phyloP scores from a whole-genome alignment of 2,329 filamentous ascomycete genomes.

The Monilinia aucupariae region DNA sequence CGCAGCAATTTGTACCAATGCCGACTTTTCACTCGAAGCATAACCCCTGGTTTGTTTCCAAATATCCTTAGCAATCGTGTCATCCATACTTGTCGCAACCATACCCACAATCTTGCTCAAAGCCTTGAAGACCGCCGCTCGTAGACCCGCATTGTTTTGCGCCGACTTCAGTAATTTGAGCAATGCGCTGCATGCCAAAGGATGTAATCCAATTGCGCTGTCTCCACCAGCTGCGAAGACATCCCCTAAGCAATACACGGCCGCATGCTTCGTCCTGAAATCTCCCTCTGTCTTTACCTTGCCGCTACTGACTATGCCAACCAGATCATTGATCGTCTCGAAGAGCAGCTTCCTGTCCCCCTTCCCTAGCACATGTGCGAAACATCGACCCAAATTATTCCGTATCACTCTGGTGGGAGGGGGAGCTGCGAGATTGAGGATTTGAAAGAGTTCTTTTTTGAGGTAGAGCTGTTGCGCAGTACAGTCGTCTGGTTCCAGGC shows the following conservation, averaged over 20 bases:
- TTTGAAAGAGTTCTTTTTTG: slow-evolving; percentile 90
- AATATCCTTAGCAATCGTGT: slow-evolving; percentile 76
- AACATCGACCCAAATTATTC: slow-evolving; percentile 80
- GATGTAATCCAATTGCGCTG: slow-evolving; percentile 79
- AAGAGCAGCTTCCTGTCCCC: slow-evolving; percentile 90
- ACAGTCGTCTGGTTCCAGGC: slow-evolving; percentile 70
- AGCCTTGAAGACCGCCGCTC: slow-evolving; percentile 70
- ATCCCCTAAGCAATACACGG: slow-evolving; percentile 78
- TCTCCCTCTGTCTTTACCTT: slow-evolving; percentile 75
- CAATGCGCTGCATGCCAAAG: slow-evolving; percentile 64
- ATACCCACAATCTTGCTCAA: slow-evolving; percentile 72
- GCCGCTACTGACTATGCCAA: slow-evolving; percentile 63
- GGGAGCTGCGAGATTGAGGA: slow-evolving; percentile 76
- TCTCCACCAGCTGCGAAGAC: slow-evolving; percentile 90
- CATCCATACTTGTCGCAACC: slow-evolving; percentile 73
- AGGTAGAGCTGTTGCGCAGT: slow-evolving; percentile 85
- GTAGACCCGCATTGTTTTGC: slow-evolving; percentile 72
- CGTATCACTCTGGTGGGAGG: slow-evolving; percentile 82
- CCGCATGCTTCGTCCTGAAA: slow-evolving; percentile 75
- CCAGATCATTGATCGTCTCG: slow-evolving; percentile 87
- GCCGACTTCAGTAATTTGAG: slow-evolving; percentile 76
- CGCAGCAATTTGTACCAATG: slow-evolving; percentile 70
- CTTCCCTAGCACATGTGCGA: slow-evolving; percentile 74
- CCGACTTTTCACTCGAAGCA: slow-evolving; percentile 73
- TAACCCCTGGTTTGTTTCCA: slow-evolving; percentile 86